Base-by-base conservation (phyloP, 306 rosid genomes). In the Arachis hypogaea region DNA sequence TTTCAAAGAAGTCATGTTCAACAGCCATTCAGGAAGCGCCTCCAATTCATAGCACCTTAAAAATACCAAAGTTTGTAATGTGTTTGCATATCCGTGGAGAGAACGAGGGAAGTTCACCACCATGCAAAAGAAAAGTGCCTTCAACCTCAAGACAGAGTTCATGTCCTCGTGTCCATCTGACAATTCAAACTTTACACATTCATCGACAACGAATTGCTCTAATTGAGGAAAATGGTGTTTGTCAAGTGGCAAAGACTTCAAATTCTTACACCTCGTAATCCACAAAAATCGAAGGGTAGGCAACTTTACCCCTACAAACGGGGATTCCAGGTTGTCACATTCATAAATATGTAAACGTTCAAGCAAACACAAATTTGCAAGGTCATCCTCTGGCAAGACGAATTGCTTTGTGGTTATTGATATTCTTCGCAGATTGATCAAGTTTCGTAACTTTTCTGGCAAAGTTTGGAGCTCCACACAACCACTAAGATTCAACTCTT, bases 391-490 rank as follows among this genome's bases (percentile, higher is more conserved):
- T 2, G 49, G 61, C 5, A 68, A 68, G 14, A 5, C 10, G 36
- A 3, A 9, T 36, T 51, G 38, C 50, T 38, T 68, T 36, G 73
- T n/a, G 59, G 38, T 52, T 38, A 68, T 51, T 1, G 1, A 22
- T 1, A 22, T 22, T 22, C 28, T 22, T 22, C 1, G 28, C 1
- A 85, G 85, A 61, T 54, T 78, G 43, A 51, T 72, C 65, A 78
- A 41, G 1, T 45, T 73, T 50, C 68, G 67, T 12, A 74, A 61
- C 16, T 66, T 79, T 38, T 42, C 75, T 6, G 85, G 87, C 16
- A 80, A 56, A 52, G 40, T 29, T 54, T 30, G 16, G 69, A 82
- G 89, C 2, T 68, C 36, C 2, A 1, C 9, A 12, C 78, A 83
- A 3, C 77, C 71, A 14, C 0, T 3, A 52, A 82, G 76, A 6